These are phyloP conservation scores for Solanum chilense DNA, from an alignment of 257 asterid genomes.

Conservation along the genomic window DNA sequence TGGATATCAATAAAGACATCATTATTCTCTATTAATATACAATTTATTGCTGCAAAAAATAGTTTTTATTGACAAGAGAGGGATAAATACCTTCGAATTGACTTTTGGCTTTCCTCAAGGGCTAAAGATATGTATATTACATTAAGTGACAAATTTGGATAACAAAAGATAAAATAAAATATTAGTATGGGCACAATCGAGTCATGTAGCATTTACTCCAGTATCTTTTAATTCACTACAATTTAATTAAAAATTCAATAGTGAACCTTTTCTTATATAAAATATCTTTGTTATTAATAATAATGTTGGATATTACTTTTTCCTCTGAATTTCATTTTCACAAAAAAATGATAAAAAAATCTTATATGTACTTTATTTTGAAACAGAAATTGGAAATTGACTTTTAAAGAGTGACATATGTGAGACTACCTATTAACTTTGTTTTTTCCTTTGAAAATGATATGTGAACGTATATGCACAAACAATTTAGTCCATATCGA, in stretches of 20 bases:
- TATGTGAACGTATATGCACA: neutral
- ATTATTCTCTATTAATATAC: too few species aligned
- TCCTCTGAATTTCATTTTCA: neutral
- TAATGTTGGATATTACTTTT: neutral
- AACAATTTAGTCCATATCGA: neutral
- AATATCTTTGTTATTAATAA: neutral
- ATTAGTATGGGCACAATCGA: neutral
- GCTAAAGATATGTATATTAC: neutral
- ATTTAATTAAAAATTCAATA: neutral
- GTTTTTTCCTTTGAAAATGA: neutral
- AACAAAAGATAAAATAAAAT: neutral
- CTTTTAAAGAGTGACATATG: neutral
- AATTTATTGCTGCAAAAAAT: too few species aligned
- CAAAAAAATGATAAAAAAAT: neutral
- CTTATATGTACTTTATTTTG: neutral
- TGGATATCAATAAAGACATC: rapidly evolving
- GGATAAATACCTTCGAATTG: neutral
- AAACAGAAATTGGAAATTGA: neutral
- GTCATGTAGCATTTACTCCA: neutral
- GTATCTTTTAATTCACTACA: neutral
- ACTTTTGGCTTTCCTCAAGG: neutral
- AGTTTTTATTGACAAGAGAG: too few species aligned
- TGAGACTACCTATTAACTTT: neutral
- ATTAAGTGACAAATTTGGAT: neutral
- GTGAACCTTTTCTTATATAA: neutral